Base-by-base conservation (phyloP, 108 stramenopile species). In the Discostella stelligeroides region DNA sequence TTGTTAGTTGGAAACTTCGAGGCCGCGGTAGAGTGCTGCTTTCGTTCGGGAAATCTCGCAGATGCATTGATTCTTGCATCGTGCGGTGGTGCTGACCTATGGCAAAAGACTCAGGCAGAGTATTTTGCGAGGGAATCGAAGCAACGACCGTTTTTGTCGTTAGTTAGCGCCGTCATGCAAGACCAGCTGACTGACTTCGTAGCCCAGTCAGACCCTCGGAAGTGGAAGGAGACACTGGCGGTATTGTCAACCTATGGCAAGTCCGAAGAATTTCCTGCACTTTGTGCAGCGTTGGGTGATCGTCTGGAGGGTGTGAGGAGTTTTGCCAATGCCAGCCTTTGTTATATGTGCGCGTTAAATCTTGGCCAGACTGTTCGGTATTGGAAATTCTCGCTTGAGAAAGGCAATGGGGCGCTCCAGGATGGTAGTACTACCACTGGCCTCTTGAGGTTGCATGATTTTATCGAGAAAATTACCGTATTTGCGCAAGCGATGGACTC, bases 171-270 rank as follows among this genome's bases (percentile, higher is more conserved):
- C 30, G 86, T 99, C 39, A 91, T 97, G 67, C 90, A 89, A 55
- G 76, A 82, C 68, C 80, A 86, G 63, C 67, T 93, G 14, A 78
- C 53, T 20, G 91, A 84, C 9, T 68, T 94, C 21, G 94, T 98
- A 20, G 68, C 72, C 48, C 39, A 65, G 27, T 88, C 94, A 1
- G 88, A 96, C 68, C 85, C 95, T 25, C 25, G 54, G 37, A 80
- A 90, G 53, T 99, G 98, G 98, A 80, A 88, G 54, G 97, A 98
- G 79, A 97, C 97, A 10, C 71, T 98, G 51, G 97, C 98, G 11
- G 91, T 98, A 41, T 75, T 98, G 25, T 90, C 88, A 9, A 97
- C 96, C 9, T 98, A 98, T 78, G 92, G 88, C 48, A 90, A 89
- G 68, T 85, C 87, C 29, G 95, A 96, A 12, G 92, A 97, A 75